Percentiles rank a stretch among this genome's conserved stretches.
phyloP scores from a whole-genome alignment of 2,329 filamentous ascomycete species.

The Pseudogymnoascus sp. region DNA sequence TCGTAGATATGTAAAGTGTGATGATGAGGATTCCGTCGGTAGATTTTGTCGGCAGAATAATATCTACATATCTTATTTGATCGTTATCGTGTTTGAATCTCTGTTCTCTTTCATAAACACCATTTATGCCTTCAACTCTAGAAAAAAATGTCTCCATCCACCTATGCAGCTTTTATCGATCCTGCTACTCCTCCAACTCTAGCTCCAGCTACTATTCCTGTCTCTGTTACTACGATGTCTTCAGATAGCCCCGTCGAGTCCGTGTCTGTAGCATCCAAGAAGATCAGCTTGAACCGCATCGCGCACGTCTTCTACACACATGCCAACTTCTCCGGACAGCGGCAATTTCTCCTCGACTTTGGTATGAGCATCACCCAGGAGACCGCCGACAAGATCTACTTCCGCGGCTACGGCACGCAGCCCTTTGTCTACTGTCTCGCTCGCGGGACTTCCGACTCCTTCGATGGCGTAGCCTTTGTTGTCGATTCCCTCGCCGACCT shows the following conservation, averaged over 20 bases:
- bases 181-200: neutral
- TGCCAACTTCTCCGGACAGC: conserved; percentile 16
- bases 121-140: neutral
- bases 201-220: neutral
- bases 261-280: conserved; percentile 22
- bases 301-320: conserved; percentile 23
- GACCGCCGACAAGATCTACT: conserved; percentile 41
- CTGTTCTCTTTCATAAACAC: neutral
- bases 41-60: neutral
- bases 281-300: conserved; percentile 21
- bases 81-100: neutral
- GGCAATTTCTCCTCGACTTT: conserved; percentile 22
- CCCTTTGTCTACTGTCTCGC: conserved; percentile 51
- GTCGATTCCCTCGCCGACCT: conserved; percentile 50
- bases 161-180: neutral
- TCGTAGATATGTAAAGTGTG: neutral
- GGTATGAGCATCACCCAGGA: conserved; percentile 16
- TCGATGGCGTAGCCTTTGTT: conserved; percentile 49
- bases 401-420: conserved; percentile 52
- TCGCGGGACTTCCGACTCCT: conserved; percentile 39
- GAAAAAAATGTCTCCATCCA: neutral
- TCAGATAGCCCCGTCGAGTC: neutral
- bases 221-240: neutral
- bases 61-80: neutral
- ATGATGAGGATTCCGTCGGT: neutral